Percentiles rank a stretch among this genome's conserved stretches.
phyloP scores from a whole-genome alignment of 192 early-diverging fungal species.

The Powellomyces hirtus region DNA sequence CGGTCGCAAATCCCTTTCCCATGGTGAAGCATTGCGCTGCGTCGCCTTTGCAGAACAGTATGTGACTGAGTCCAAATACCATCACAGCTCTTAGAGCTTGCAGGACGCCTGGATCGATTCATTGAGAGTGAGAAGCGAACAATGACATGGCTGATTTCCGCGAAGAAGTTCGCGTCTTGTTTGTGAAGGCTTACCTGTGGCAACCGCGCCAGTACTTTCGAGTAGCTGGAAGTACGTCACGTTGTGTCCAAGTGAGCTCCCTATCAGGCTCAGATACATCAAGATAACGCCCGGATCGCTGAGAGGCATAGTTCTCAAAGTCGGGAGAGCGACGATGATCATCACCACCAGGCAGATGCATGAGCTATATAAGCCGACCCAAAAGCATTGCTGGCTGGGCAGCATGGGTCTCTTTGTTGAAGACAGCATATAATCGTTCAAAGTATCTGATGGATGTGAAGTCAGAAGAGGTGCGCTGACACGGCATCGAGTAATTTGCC shows the following conservation, averaged over 20 bases:
- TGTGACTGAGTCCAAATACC: constrained; percentile 41
- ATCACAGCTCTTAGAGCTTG: constrained; percentile 48
- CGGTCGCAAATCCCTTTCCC: constrained; percentile 38
- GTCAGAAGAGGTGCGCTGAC: background rate
- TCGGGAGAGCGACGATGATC: constrained; percentile 32
- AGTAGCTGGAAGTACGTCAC: constrained; percentile 46
- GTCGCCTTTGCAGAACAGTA: constrained; percentile 42
- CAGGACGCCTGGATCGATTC: constrained; percentile 29
- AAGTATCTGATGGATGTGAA: constrained; percentile 20
- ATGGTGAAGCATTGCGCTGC: constrained; percentile 39
- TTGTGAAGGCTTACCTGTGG: constrained; percentile 34
- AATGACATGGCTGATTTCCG: background rate
- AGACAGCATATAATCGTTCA: constrained; percentile 40
- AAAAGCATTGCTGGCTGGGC: constrained; percentile 40
- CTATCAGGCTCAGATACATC: constrained; percentile 32
- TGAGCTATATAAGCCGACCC: constrained; percentile 42
- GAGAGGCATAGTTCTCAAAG: constrained; percentile 36
- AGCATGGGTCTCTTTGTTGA: background rate
- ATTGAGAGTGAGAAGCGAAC: background rate
- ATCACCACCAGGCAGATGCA: constrained; percentile 31
- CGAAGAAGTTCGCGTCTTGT: background rate
- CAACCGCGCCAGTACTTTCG: constrained; percentile 47
- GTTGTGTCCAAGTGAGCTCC: constrained; percentile 40
- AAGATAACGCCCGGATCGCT: constrained; percentile 27
- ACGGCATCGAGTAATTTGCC: background rate